These are phyloP conservation scores for Murraya koenigii DNA, from an alignment of 345 rosid genomes.

Conservation along the genomic window DNA sequence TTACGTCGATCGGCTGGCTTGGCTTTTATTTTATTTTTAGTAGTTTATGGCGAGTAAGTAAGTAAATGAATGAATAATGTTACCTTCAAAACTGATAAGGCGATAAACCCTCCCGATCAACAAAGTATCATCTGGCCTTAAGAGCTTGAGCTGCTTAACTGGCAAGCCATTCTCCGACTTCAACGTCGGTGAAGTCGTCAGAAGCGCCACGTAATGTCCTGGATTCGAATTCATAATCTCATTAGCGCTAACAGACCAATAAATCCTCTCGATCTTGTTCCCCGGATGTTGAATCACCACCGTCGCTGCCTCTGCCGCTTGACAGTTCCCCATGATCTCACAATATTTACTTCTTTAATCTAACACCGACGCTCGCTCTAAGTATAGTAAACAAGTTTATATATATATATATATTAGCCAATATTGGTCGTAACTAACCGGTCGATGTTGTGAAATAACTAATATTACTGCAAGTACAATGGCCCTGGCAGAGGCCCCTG, in stretches of 20 bases:
- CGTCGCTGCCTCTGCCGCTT: slow-evolving; percentile 82
- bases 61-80: not conserved
- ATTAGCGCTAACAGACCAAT: slow-evolving; percentile 70
- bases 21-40: not conserved
- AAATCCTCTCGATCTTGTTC: slow-evolving; percentile 64
- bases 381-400: too few species aligned
- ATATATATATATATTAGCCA: too few species aligned
- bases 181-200: slow-evolving; percentile 45
- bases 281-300: slow-evolving; percentile 79
- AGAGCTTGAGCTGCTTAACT: slow-evolving; percentile 77
- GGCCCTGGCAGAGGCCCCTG: not conserved
- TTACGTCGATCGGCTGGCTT: not conserved
- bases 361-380: not conserved
- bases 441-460: too few species aligned
- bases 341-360: too few species aligned
- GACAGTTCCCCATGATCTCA: slow-evolving; percentile 68
- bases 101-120: slow-evolving; percentile 70
- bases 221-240: slow-evolving; percentile 75
- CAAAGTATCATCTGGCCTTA: slow-evolving; percentile 69
- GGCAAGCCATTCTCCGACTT: slow-evolving; percentile 46
- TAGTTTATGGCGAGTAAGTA: not conserved
- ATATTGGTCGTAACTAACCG: too few species aligned
- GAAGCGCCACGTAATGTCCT: slow-evolving; percentile 78
- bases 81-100: slow-evolving; percentile 82
- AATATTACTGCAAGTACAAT: too few species aligned